These are phyloP conservation scores for Pleurotus ostreatus DNA, from an alignment of 768 basidiomycete genomes.

Conservation along the genomic window DNA sequence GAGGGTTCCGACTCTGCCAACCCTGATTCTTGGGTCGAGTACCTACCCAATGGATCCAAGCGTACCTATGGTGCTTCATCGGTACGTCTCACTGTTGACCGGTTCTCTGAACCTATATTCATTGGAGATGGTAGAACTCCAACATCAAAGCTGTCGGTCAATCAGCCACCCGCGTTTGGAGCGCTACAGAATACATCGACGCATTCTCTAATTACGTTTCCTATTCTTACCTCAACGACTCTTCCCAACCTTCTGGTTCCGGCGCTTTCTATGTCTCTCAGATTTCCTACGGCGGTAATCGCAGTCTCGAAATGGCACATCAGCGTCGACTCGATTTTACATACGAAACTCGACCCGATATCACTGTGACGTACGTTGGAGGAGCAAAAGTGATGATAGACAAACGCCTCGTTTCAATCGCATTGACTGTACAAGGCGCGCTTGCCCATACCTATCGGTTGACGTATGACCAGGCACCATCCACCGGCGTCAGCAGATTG, in stretches of 20 bases:
- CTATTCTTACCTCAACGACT: conserved; percentile 8
- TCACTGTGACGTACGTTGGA: background rate
- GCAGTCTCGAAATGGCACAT: background rate
- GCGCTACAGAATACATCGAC: conserved; percentile 4
- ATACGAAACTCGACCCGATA: background rate
- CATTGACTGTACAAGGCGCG: background rate
- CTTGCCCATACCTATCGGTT: background rate
- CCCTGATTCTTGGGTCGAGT: conserved; percentile 12
- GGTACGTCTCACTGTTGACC: background rate
- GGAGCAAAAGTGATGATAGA: background rate
- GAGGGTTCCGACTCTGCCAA: conserved; percentile 7
- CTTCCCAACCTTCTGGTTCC: background rate
- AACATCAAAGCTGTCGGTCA: conserved; percentile 10
- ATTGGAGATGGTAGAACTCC: conserved; percentile 1
- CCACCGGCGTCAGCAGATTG: background rate
- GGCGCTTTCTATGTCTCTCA: conserved; percentile 6
- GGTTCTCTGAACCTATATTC: background rate
- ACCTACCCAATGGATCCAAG: conserved; percentile 7
- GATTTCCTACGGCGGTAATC: conserved; percentile 5
- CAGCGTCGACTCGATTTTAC: conserved; percentile 1
- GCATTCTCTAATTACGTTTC: conserved; percentile 10
- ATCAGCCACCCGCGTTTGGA: conserved; percentile 10
- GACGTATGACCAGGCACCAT: conserved; percentile 2
- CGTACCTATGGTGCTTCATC: conserved; percentile 8
- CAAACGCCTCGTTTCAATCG: background rate